phyloP scores from a whole-genome alignment of 2,329 filamentous ascomycete species.

The Helicocarpus griseus region DNA sequence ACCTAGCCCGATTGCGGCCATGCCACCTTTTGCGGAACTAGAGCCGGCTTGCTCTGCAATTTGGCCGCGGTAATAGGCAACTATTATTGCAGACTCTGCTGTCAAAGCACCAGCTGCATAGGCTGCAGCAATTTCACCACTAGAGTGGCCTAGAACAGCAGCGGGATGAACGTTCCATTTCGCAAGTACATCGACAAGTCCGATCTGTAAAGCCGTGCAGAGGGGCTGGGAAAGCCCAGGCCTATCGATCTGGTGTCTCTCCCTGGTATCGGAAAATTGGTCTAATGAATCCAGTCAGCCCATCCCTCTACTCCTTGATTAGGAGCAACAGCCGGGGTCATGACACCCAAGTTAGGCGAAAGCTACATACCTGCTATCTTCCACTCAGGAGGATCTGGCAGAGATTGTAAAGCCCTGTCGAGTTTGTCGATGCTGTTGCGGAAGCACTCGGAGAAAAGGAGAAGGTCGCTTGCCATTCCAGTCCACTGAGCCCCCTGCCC shows the following conservation, averaged over 20 bases:
- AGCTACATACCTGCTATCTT: too few relatives aligned
- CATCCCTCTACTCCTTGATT: too few relatives aligned
- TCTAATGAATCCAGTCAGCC: background rate
- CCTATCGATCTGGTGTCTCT: background rate
- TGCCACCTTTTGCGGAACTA: background rate
- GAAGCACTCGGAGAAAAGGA: too few relatives aligned
- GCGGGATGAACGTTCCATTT: constrained; percentile 12
- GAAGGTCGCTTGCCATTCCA: background rate
- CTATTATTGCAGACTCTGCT: constrained; percentile 6
- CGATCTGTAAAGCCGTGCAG: constrained; percentile 17
- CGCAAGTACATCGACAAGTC: constrained; percentile 13
- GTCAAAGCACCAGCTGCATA: constrained; percentile 13
- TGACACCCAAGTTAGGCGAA: too few relatives aligned
- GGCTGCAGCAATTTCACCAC: constrained; percentile 21
- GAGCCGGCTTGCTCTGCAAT: background rate
- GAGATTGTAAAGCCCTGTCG: too few relatives aligned
- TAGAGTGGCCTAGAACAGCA: constrained; percentile 16
- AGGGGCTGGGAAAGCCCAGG: constrained; percentile 12
- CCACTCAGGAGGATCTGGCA: too few relatives aligned
- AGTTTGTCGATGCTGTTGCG: too few relatives aligned
- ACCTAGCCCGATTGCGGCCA: constrained; percentile 15
- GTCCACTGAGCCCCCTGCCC: constrained; percentile 1
- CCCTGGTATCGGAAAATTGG: background rate
- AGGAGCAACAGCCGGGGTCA: too few relatives aligned
- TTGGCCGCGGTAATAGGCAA: constrained; percentile 13